Conservation (phyloP, 106 monocot genomes). For the Apostasia ramifera region DNA sequence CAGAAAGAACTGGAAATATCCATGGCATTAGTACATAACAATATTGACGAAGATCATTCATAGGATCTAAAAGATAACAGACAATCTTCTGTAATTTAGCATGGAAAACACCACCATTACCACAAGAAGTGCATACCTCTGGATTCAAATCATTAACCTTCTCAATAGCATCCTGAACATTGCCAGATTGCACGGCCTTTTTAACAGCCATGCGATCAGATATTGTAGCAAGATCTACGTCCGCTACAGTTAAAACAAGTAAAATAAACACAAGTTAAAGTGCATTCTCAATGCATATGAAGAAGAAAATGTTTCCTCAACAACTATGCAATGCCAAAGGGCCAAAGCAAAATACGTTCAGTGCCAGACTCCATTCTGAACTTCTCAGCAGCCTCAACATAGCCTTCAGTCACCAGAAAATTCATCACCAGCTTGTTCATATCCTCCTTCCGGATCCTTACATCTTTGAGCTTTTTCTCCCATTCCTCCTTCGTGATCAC, state of each 20-base stretch:
- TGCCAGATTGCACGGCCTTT: constrained; percentile 86
- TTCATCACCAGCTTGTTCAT: constrained; percentile 71
- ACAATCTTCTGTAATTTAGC: too few relatives aligned
- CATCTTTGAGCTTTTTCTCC: constrained; percentile 36
- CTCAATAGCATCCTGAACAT: constrained; percentile 86
- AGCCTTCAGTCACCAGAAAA: constrained; percentile 61
- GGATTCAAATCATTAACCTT: constrained; percentile 95
- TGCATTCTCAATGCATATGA: neutral
- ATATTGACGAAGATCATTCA: too few relatives aligned
- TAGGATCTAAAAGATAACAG: too few relatives aligned
- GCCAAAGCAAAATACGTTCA: constrained; percentile 31
- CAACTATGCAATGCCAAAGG: neutral
- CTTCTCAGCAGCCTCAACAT: constrained; percentile 51
- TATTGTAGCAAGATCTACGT: constrained; percentile 83
- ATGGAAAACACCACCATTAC: too few relatives aligned
- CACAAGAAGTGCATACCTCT: constrained; percentile 33
- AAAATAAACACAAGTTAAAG: neutral
- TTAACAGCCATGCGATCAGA: constrained; percentile 93
- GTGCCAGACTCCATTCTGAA: constrained; percentile 44
- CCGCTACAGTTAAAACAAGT: constrained; percentile 38
- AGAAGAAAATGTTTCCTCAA: neutral
- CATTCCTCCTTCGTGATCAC: constrained; percentile 15
- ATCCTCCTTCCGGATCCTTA: constrained; percentile 51
- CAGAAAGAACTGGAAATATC: too few relatives aligned
- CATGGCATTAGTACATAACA: too few relatives aligned